Evolutionary conservation across 2,329 filamentous ascomycete genomes (phyloP), one percentile per base, ranked within the genome.

Genomic region (Aspergillus calidoustus): DNA sequence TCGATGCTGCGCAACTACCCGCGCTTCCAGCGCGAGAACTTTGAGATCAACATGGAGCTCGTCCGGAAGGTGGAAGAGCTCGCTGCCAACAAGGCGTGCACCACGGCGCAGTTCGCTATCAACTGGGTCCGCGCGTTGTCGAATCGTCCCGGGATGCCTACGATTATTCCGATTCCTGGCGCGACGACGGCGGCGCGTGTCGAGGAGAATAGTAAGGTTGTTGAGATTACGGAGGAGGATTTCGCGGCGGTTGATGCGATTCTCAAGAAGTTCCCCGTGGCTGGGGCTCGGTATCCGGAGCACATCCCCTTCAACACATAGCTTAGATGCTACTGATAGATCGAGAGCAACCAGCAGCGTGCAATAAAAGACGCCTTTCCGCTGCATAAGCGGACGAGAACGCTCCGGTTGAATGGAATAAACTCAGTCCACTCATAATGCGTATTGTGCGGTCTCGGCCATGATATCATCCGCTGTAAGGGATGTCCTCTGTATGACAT

Each of bases 221-320:
- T 66, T 79, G n/a, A 71, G 68, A 2, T 57, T 25, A 46, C 28
- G 0, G 73, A 76, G 30, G 69, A 69, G 11, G 77, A 80, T 50
- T 65, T 86, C 73, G 79, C 80, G 48, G 82, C 83, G 68, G 78
- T 88, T 53, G 80, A 83, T 47, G 76, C 78, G 22, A 80, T 87
- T 57, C 64, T 86, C 63, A 81, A 81, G 64, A 79, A 78, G 59
- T 73, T 82, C 38, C 71, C 77, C 47, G 69, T 82, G 23, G 67
- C 71, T 25, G 76, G 76, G 17, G 54, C 54, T 31, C 69, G 76
- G 25, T 77, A 76, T 22, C 55, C 55, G 9, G 55, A 8, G 5
- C 23, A 41, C 7, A 15, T 52, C 9, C 55, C 55, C 4, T 17
- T 19, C 2, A 22, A 57, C 44, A 57, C 55, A 23, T 57, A 57